Conservation (phyloP, 306 rosid genomes). For the Vicia faba region DNA sequence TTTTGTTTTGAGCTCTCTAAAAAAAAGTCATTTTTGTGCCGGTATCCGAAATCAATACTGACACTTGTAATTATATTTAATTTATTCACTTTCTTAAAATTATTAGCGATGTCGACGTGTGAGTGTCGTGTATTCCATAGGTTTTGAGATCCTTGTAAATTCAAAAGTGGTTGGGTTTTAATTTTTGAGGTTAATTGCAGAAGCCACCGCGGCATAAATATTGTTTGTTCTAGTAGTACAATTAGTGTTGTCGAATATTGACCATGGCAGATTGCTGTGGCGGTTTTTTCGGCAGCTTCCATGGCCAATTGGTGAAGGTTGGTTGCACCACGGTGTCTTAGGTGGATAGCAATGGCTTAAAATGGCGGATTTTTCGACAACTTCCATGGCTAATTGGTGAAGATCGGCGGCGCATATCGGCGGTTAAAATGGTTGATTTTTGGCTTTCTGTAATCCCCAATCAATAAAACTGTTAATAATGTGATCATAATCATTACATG, state of each 20-base stretch:
- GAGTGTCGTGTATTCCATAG: no score
- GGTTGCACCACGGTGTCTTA: not conserved
- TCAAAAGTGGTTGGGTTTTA: not conserved
- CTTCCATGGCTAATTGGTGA: not conserved
- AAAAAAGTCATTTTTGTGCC: no score
- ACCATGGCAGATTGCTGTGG: not conserved
- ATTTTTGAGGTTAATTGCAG: constrained; percentile 1
- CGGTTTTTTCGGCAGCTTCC: not conserved
- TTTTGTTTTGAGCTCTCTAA: no score
- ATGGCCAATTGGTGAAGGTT: not conserved
- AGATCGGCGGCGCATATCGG: not conserved
- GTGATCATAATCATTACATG: not conserved
- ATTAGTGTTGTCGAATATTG: not conserved
- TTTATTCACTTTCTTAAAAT: no score
- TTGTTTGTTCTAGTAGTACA: not conserved
- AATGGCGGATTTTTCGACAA: not conserved
- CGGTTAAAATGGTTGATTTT: not conserved
- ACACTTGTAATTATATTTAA: no score
- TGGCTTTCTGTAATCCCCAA: not conserved
- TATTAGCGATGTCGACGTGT: no score
- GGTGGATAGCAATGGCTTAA: not conserved
- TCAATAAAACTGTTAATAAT: not conserved
- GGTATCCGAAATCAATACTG: no score
- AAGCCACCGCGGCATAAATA: not conserved
- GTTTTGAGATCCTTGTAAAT: constrained; percentile 7